phyloP scores from a whole-genome alignment of 495 filamentous ascomycete genomes.

The Talaromyces liani region DNA sequence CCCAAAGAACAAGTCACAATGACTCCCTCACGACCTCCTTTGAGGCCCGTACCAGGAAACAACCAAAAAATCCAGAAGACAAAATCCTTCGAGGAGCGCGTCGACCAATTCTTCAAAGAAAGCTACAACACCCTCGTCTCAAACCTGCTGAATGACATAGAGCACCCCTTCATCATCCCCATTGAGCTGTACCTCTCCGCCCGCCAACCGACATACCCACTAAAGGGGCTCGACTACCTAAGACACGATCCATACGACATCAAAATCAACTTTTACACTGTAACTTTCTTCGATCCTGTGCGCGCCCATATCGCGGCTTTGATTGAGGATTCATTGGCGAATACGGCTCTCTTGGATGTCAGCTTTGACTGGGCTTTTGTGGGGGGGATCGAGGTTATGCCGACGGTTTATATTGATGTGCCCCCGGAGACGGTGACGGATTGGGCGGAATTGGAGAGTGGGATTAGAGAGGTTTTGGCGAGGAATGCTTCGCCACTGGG shows the following conservation, averaged over 20 bases:
- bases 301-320: not conserved
- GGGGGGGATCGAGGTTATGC: not conserved
- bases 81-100: not conserved
- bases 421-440: not conserved
- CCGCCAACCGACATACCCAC: not conserved
- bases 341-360: not conserved
- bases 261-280: not conserved
- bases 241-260: not conserved
- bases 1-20: not conserved
- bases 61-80: not conserved
- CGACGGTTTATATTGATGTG: not conserved
- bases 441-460: not conserved
- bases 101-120: not conserved
- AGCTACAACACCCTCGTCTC: not conserved
- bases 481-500: not conserved
- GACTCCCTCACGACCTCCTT: not conserved
- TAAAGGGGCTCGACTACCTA: not conserved
- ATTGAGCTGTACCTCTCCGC: not conserved
- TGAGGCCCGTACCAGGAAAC: not conserved
- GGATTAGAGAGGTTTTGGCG: not conserved
- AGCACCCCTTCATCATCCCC: not conserved
- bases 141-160: not conserved
- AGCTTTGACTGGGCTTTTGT: not conserved
- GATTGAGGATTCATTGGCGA: not conserved
- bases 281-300: not conserved